A percentile compares a stretch with the other conserved stretches of the same genome.
Conservation (phyloP, 192 early-diverging fungal species). For the Lobosporangium transversale region DNA sequence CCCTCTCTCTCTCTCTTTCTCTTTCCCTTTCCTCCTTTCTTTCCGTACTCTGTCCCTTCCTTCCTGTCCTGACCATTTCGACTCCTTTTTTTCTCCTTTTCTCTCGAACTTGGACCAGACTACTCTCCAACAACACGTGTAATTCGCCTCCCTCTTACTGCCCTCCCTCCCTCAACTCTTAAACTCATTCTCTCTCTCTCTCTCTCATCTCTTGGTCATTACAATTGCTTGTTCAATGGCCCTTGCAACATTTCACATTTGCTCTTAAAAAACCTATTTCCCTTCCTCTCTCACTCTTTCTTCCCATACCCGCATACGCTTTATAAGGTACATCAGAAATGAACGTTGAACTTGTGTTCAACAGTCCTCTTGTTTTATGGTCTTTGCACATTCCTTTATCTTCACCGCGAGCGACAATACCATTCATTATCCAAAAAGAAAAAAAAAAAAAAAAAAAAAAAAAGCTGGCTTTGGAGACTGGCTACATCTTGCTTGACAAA, state of each 20-base stretch:
- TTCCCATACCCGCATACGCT: background rate
- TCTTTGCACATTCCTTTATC: no score
- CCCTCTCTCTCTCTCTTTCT: slow-evolving; percentile 11
- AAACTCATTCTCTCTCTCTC: background rate
- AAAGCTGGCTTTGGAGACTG: no score
- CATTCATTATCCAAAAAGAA: no score
- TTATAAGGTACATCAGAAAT: background rate
- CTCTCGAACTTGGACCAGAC: no score
- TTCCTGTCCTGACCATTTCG: background rate
- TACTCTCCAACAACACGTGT: no score
- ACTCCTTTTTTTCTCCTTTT: no score
- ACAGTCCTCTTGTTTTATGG: no score
- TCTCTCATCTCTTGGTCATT: background rate
- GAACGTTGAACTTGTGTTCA: background rate
- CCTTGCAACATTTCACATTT: background rate
- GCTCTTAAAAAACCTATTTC: background rate
- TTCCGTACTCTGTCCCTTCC: background rate
- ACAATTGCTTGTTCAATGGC: background rate
- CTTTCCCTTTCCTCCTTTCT: background rate
- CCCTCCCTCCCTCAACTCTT: no score
- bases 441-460: no score
- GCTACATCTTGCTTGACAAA: no score
- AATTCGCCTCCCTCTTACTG: no score
- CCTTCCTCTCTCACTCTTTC: background rate
- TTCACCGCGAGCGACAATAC: no score